These are phyloP conservation scores for Fusarium newnesense DNA, from an alignment of 2,329 filamentous ascomycete genomes.

Conservation along the genomic window DNA sequence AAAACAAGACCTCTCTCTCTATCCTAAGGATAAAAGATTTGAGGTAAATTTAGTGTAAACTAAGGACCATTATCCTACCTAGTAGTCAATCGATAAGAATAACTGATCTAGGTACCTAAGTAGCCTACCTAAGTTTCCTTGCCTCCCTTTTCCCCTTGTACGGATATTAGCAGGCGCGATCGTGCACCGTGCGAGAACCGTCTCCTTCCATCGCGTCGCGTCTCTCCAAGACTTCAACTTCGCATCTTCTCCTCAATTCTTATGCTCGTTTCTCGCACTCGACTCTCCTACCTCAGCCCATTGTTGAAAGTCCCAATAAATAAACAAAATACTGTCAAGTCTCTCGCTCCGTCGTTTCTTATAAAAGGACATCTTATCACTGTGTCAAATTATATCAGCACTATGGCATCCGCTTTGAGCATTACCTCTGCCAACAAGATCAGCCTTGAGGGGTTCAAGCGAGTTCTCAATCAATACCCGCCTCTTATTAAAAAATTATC, in stretches of 20 bases:
- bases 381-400: neutral
- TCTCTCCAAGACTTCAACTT: slow-evolving; percentile 2
- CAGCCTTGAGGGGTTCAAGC: slow-evolving; percentile 48
- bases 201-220: slow-evolving; percentile 23
- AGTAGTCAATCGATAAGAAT: no score
- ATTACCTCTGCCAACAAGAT: slow-evolving; percentile 38
- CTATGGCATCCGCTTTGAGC: slow-evolving; percentile 29
- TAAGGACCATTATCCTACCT: neutral
- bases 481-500: slow-evolving; percentile 57
- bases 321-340: neutral
- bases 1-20: neutral
- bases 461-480: slow-evolving; percentile 52
- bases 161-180: neutral
- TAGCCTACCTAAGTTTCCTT: no score
- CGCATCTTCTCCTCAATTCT: slow-evolving; percentile 4
- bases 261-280: neutral
- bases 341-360: neutral
- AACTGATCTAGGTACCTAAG: no score
- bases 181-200: slow-evolving; percentile 11
- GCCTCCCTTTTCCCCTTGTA: neutral
- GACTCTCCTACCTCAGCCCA: neutral
- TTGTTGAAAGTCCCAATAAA: neutral
- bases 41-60: neutral
- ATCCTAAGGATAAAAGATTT: neutral
- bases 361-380: neutral